Conservation (phyloP, 1,139 yeast species). For the Yamadazyma songkhlaensis region DNA sequence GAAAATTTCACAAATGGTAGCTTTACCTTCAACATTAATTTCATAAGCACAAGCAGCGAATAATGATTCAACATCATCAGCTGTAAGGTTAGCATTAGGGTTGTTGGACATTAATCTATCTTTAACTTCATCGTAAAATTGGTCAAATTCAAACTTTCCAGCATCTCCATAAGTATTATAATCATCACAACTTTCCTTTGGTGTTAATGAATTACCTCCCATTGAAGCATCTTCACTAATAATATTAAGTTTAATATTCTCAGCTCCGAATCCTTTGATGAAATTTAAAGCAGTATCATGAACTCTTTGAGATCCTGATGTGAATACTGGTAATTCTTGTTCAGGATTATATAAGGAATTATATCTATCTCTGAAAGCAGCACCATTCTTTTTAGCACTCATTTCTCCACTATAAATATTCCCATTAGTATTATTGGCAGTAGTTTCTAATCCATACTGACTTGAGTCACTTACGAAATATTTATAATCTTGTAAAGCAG, state of each 20-base stretch:
- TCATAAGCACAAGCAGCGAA: conserved; percentile 54
- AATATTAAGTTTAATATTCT: conserved; percentile 21
- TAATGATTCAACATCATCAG: conserved; percentile 37
- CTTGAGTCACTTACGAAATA: conserved; percentile 27
- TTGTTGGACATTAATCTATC: conserved; percentile 35
- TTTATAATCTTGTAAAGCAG: conserved; percentile 31
- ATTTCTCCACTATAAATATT: conserved; percentile 30
- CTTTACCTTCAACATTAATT: conserved; percentile 46
- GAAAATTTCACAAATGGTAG: conserved; percentile 50
- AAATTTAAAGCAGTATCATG: conserved; percentile 30
- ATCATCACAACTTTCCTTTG: conserved; percentile 21
- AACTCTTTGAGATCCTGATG: conserved; percentile 31
- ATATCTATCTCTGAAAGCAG: conserved; percentile 32
- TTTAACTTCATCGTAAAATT: conserved; percentile 35
- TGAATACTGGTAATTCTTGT: conserved; percentile 28
- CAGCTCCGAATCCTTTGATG: conserved; percentile 33
- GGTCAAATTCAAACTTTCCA: conserved; percentile 5
- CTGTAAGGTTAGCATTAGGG: conserved; percentile 33
- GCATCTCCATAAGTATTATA: conserved; percentile 9
- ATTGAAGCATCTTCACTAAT: conserved; percentile 23
- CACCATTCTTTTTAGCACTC: conserved; percentile 34
- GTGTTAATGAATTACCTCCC: conserved; percentile 39
- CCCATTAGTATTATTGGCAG: conserved; percentile 22
- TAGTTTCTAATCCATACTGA: conserved; percentile 30
- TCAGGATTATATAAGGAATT: conserved; percentile 22